These are phyloP conservation scores for Lactarius deliciosus DNA, from an alignment of 768 basidiomycete genomes.

Conservation along the genomic window DNA sequence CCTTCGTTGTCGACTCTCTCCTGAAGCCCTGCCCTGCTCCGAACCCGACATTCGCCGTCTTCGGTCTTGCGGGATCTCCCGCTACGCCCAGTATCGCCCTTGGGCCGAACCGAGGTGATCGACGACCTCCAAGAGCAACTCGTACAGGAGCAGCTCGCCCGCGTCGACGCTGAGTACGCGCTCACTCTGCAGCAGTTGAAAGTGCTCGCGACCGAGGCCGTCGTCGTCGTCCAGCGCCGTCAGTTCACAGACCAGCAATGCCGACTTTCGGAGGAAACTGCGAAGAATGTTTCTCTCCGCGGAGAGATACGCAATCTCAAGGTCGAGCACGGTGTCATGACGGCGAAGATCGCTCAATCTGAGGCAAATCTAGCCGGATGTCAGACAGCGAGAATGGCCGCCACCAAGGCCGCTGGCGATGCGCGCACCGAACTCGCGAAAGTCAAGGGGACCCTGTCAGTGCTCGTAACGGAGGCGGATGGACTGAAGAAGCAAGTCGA, in stretches of 20 bases:
- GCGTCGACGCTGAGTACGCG: not conserved
- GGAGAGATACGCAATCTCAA: slow-evolving; percentile 6
- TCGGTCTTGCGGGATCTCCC: not conserved
- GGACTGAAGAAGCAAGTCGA: not conserved
- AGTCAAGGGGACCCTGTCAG: not conserved
- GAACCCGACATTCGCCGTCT: slow-evolving; percentile 1
- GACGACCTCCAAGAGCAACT: slow-evolving; percentile 6
- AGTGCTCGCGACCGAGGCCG: slow-evolving; percentile 14
- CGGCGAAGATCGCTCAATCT: not conserved
- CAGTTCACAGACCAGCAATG: slow-evolving; percentile 3
- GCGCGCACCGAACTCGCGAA: not conserved
- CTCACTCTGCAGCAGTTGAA: slow-evolving; percentile 9
- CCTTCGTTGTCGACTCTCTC: slow-evolving; percentile 7
- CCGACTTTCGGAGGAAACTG: not conserved
- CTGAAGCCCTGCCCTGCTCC: not conserved
- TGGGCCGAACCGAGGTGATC: not conserved
- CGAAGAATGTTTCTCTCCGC: slow-evolving; percentile 1
- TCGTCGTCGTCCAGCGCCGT: slow-evolving; percentile 14
- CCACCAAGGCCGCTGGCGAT: not conserved
- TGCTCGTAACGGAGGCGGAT: not conserved
- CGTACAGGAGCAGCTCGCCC: slow-evolving; percentile 8
- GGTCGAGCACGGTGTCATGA: not conserved
- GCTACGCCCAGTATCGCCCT: not conserved
- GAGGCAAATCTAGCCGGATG: slow-evolving; percentile 1
- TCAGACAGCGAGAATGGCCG: not conserved